Percentiles rank a stretch among this genome's conserved stretches.
Conservation (phyloP, 2,329 filamentous ascomycete genomes). For the Sclerotinia glacialis region DNA sequence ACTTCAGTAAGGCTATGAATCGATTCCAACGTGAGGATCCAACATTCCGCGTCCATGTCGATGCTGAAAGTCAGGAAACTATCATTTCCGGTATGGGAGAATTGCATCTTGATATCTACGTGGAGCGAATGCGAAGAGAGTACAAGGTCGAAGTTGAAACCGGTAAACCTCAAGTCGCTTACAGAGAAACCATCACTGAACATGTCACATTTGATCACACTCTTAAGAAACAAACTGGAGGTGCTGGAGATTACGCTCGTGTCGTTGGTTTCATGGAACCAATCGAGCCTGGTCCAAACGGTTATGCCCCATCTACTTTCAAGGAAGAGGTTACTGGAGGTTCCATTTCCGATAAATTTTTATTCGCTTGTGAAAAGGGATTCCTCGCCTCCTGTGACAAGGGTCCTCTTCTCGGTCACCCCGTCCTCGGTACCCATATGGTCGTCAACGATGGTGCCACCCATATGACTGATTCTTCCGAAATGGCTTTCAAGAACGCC, state of each 20-base stretch:
- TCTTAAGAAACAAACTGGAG: conserved; percentile 92
- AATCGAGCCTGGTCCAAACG: conserved; percentile 46
- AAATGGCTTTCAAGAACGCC: conserved; percentile 92
- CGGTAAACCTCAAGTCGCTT: conserved; percentile 95
- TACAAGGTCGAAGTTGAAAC: conserved; percentile 95
- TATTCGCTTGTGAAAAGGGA: conserved; percentile 92
- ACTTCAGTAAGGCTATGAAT: conserved; percentile 98
- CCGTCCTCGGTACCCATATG: conserved; percentile 86
- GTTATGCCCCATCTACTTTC: conserved; percentile 72
- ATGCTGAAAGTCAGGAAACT: conserved; percentile 89
- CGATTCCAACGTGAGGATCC: conserved; percentile 98
- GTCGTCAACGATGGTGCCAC: conserved; percentile 94
- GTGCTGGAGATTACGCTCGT: conserved; percentile 91
- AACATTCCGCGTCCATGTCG: conserved; percentile 92
- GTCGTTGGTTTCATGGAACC: conserved; percentile 92
- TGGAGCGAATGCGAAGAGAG: conserved; percentile 93
- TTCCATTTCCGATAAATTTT: conserved; percentile 90
- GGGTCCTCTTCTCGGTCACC: conserved; percentile 89
- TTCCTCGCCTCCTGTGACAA: conserved; percentile 80
- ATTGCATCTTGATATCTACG: conserved; percentile 92
- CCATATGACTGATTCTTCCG: conserved; percentile 95
- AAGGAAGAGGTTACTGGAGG: conserved; percentile 86
- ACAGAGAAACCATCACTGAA: conserved; percentile 86
- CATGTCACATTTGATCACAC: conserved; percentile 86
- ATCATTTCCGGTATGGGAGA: conserved; percentile 99